Evolutionary conservation across 176 grass and related monocot species (phyloP), one percentile per base, ranked within the genome.

Genomic region (Aechmea fasciata): DNA sequence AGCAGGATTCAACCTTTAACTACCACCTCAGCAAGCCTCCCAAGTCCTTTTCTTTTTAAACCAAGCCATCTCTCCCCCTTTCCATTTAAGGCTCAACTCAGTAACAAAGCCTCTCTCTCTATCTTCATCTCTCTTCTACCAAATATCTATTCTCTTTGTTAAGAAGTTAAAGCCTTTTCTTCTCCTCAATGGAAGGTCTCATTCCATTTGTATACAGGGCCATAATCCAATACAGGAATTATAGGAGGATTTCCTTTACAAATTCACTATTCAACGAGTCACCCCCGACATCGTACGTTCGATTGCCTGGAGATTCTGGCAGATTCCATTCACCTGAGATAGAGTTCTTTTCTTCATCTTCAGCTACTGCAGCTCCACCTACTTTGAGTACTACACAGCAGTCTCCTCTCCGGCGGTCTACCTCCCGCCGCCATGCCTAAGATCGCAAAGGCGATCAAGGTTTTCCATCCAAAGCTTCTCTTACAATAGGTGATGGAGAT

Each of bases 131-230:
- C 48, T 47, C 48, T 70, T n/a, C 63, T 61, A 14, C 41, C 66
- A 78, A 70, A 41, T 23, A 71, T 22, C 67, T 18, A 26, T 26
- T 63, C 15, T 49, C 57, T 52, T 63, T 78, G 13, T 1, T 52
- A 29, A 10, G 47, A n/a, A 51, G 0, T 72, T 12, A 9, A 2
- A 6, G 52, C 13, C 3, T 28, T 26, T 51, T 2, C 11, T 50
- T 48, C 11, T 19, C 62, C 66, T 18, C 10, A 41, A 82, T 82
- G 80, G 80, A 82, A 70, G 80, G 80, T 29, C 64, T 82, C 51
- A 76, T 82, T 52, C 80, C 80, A 18, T 71, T 71, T 57, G 80
- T 82, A n/a, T 82, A 82, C 33, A 70, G 57, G 48, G 67, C 75
- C 53, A 59, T 82, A 82, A 22, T 82, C 57, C 71, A 82, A 22